Conservation (phyloP, 2,329 filamentous ascomycete species). For the Pyricularia sp. region DNA sequence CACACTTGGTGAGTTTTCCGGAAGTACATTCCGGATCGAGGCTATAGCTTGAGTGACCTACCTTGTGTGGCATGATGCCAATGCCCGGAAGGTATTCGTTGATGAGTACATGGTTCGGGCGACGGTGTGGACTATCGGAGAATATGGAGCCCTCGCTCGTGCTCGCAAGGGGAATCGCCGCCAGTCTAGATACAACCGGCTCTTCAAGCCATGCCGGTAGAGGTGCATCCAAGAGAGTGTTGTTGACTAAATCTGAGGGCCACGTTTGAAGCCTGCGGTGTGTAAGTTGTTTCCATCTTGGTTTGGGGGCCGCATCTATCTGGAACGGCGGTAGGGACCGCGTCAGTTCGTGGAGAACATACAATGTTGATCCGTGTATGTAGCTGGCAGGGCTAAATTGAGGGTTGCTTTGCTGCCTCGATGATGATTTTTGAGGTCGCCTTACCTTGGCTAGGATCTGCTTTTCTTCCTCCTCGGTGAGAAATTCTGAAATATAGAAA, state of each 20-base stretch:
- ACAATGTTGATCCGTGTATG: background rate
- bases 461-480: constrained; percentile 65
- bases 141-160: constrained; percentile 31
- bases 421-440: background rate
- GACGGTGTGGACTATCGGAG: constrained; percentile 57
- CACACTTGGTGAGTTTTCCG: constrained; percentile 11
- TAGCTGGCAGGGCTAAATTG: background rate
- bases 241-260: constrained; percentile 71
- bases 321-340: constrained; percentile 9
- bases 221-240: constrained; percentile 65
- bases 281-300: constrained; percentile 79
- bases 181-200: constrained; percentile 56
- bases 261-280: constrained; percentile 85
- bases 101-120: constrained; percentile 84
- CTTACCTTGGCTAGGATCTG: constrained; percentile 60
- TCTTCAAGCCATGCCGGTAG: constrained; percentile 67
- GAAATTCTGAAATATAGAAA: constrained; percentile 83
- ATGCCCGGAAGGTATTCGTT: constrained; percentile 85
- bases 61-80: constrained; percentile 94
- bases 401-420: background rate
- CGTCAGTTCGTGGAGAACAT: background rate
- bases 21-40: background rate
- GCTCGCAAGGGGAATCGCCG: constrained; percentile 34
- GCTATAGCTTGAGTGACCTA: constrained; percentile 17
- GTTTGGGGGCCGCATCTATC: constrained; percentile 57